Base-by-base conservation (phyloP, 208 protist genomes). In the Crithidia thermophila region DNA sequence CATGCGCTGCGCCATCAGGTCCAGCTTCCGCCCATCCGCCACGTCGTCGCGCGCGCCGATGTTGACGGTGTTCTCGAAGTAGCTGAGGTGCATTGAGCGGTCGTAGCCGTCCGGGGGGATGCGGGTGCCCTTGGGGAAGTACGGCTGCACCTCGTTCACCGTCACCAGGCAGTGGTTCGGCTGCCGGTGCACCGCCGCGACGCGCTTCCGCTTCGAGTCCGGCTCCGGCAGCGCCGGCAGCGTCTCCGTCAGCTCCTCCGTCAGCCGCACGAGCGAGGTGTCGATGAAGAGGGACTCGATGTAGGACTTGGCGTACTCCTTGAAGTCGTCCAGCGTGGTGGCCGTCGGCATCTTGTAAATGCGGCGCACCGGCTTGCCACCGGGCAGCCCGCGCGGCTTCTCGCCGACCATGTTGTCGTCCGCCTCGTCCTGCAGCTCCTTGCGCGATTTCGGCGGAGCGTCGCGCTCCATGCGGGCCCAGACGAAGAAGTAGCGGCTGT, bases 401-500 rank as follows among this genome's bases (percentile, higher is more conserved):
- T 91, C 82, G 11, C 76, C 82, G 0, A 87, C 64, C 69, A 74
- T 73, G 37, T 37, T 59, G 57, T 84, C 76, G 13, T 78, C 59
- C 51, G 60, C 76, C 33, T 76, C 72, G n/a, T 82, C 61, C 49
- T 88, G 72, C 31, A 75, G 21, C 67, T 82, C 77, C 30, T 66
- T 60, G 18, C 59, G 57, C 25, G 62, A 62, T 59, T 81, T 78
- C 13, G 55, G 30, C 21, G 55, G 27, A 10, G 77, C 45, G 11
- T 84, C 71, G 16, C 85, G 80, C 63, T 94, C 87, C 87, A 94
- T 94, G 37, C 87, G 87, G 7, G 88, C 91, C 85, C 84, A 94
- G 13, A 94, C 58, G 3, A 93, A 49, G 75, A 90, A 94, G 76
- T 96, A 94, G 20, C 77, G 67, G 55, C 82, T 81, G 63, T 82